These are phyloP conservation scores for Aspergillus sp. DNA, from an alignment of 2,329 filamentous ascomycete species.

Conservation along the genomic window DNA sequence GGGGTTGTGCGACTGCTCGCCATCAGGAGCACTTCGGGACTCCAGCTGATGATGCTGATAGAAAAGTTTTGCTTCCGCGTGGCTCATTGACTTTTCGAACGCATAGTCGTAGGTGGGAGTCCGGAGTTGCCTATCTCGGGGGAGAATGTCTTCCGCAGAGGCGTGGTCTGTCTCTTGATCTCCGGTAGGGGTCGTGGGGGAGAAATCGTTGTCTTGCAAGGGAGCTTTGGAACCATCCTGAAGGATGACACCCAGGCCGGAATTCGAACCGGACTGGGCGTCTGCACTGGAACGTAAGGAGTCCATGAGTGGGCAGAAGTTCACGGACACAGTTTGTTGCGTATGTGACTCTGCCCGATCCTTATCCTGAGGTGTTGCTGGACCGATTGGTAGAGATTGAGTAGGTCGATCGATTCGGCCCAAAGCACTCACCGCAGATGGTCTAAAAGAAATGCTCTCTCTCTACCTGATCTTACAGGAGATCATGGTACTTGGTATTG, in stretches of 20 bases:
- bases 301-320: too few species aligned
- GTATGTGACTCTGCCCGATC: too few species aligned
- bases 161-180: constrained; percentile 11
- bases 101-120: constrained; percentile 93
- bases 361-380: too few species aligned
- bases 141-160: constrained; percentile 29
- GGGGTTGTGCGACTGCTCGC: constrained; percentile 32
- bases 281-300: neutral
- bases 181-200: constrained; percentile 2
- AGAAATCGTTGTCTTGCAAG: too few species aligned
- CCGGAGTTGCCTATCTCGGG: constrained; percentile 53
- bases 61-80: constrained; percentile 92
- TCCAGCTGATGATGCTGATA: constrained; percentile 84
- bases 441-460: too few species aligned
- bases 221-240: too few species aligned
- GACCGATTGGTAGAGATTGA: too few species aligned
- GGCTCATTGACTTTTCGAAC: constrained; percentile 89
- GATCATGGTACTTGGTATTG: neutral
- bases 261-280: too few species aligned
- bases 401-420: neutral
- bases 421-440: constrained; percentile 6
- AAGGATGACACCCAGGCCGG: too few species aligned
- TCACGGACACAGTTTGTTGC: too few species aligned
- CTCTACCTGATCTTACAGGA: too few species aligned
- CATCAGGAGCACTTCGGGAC: constrained; percentile 38